Evolutionary conservation across 2,329 filamentous ascomycete species (phyloP), one percentile per base, ranked within the genome.

Genomic region (Cladosporium sp.): DNA sequence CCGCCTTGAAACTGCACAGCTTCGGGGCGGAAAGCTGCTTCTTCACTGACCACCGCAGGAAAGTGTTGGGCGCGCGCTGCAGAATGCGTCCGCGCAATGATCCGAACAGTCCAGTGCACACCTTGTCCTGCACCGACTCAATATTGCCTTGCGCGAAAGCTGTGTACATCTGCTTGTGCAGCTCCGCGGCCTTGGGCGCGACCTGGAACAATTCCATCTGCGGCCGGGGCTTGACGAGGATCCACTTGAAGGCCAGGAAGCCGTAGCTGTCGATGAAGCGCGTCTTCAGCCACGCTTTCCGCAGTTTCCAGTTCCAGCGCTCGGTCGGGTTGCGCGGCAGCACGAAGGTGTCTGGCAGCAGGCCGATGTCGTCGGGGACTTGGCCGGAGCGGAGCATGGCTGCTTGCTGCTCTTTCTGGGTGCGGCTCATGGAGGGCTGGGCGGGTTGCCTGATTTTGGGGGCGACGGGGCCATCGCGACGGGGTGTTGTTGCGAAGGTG

Each of bases 161-260:
- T 28, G 71, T 77, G 71, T 84, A 85, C 79, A 85, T 81, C 30
- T 73, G 68, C 55, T 75, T 67, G 66, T 85, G 82, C n/a, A 84
- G 74, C 10, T 76, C 69, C 49, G 74, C 73, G 12, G 78, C 81
- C 47, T 79, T 74, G 11, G 70, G 62, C 21, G 79, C 77, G 47
- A 80, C 74, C 51, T 78, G 72, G 26, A 68, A 69, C 28, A 79
- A 64, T n/a, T 75, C 69, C 21, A 81, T 71, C 30, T 64, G 59
- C 24, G 64, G 65, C 21, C 59, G 61, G 15, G 79, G 78, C 30
- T 76, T 51, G 28, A 58, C 49, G 38, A 59, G 21, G 36, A 63
- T 15, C 10, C 15, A 49, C 38, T 65, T 65, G 57, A 32, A 59
- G 21, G 28, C 64, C 26, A 65, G 28, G 18, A 24, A 8, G 59